These are phyloP conservation scores for Naumovozyma castellii DNA, from an alignment of 805 yeast species.

Conservation along the genomic window DNA sequence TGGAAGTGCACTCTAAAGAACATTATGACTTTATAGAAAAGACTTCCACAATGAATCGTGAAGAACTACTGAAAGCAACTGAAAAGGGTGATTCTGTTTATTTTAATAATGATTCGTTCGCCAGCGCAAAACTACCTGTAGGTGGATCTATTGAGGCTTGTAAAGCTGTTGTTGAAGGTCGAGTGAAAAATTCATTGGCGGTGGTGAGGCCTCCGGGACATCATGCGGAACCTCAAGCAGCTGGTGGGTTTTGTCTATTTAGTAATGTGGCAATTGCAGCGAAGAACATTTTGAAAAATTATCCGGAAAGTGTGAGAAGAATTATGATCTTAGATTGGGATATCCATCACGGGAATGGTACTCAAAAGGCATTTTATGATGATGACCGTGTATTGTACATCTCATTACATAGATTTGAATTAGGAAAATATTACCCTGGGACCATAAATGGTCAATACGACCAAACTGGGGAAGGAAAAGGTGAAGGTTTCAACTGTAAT, in stretches of 20 bases:
- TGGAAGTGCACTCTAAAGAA: constrained; percentile 73
- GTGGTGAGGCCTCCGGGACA: constrained; percentile 98
- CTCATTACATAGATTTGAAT: constrained; percentile 86
- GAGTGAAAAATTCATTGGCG: constrained; percentile 85
- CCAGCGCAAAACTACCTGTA: constrained; percentile 84
- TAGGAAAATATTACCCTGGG: constrained; percentile 90
- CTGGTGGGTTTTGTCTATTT: constrained; percentile 95
- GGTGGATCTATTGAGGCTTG: constrained; percentile 98
- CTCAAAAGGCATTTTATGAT: constrained; percentile 82
- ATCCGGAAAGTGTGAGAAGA: constrained; percentile 80
- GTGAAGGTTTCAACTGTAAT: constrained; percentile 81
- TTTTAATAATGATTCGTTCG: constrained; percentile 79
- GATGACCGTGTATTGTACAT: constrained; percentile 88
- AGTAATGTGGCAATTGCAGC: constrained; percentile 98
- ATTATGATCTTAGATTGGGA: constrained; percentile 94
- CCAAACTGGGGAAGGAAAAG: constrained; percentile 75
- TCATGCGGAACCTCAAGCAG: constrained; percentile 95
- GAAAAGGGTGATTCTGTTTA: constrained; percentile 92
- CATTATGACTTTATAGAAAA: constrained; percentile 69
- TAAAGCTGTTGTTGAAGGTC: constrained; percentile 85
- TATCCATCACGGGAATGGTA: constrained; percentile 98
- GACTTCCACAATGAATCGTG: constrained; percentile 70
- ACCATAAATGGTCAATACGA: constrained; percentile 75
- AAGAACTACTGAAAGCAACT: constrained; percentile 67
- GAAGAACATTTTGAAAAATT: constrained; percentile 64